A percentile compares a stretch with the other conserved stretches of the same genome.
Conservation (phyloP, 2,329 filamentous ascomycete genomes). For the Exophiala bonariae region DNA sequence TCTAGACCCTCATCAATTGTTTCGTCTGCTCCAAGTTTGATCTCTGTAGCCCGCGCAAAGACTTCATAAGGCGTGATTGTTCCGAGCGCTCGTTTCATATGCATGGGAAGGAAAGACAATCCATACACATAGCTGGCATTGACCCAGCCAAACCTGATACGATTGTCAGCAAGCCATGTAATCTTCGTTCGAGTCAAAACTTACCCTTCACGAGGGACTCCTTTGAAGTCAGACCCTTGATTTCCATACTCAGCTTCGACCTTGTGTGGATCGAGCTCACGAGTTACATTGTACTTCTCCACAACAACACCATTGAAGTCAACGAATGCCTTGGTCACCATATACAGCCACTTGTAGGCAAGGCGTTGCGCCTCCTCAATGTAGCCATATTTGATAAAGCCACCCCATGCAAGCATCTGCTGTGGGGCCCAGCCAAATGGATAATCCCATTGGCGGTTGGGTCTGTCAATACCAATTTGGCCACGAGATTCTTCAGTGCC, state of each 20-base stretch:
- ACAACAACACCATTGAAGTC: constrained; percentile 98
- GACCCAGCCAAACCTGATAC: constrained; percentile 90
- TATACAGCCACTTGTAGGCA: constrained; percentile 95
- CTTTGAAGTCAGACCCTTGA: constrained; percentile 92
- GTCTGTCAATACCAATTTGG: constrained; percentile 72
- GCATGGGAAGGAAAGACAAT: constrained; percentile 80
- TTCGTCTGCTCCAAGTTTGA: constrained; percentile 24
- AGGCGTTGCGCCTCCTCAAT: constrained; percentile 84
- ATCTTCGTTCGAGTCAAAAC: constrained; percentile 39
- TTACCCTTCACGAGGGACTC: constrained; percentile 92
- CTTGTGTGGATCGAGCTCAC: constrained; percentile 83
- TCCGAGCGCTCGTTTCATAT: constrained; percentile 85
- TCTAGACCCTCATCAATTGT: constrained; percentile 25
- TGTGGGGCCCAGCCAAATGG: constrained; percentile 98
- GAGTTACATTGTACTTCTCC: constrained; percentile 97
- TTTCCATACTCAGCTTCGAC: constrained; percentile 98
- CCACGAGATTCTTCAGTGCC: constrained; percentile 90
- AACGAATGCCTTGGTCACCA: constrained; percentile 98
- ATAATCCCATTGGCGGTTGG: constrained; percentile 97
- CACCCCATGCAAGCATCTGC: constrained; percentile 97
- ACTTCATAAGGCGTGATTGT: constrained; percentile 84
- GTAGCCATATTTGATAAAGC: constrained; percentile 87
- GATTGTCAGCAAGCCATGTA: constrained; percentile 8
- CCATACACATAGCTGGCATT: constrained; percentile 98
- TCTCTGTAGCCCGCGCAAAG: constrained; percentile 66